Base-by-base conservation (phyloP, 2,329 filamentous ascomycete genomes). In the Cordyceps fumosorosea region DNA sequence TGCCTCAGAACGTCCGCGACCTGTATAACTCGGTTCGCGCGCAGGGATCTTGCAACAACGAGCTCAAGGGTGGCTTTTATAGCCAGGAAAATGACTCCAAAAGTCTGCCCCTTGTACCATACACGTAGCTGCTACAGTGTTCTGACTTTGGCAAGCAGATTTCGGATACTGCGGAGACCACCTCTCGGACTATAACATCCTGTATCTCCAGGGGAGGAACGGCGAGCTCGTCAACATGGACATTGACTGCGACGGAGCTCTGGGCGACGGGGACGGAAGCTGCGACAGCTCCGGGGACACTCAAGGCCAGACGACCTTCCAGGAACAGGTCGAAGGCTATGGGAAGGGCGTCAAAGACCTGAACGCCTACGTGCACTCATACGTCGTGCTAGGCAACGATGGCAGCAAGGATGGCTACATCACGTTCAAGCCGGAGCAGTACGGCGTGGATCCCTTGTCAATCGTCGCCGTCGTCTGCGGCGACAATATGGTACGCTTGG, bases 391-490 rank as follows among this genome's bases (percentile, higher is more conserved):
- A 54, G 57, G 57, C 29, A 81, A 80, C 65, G 69, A 71, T 5
- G 57, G 47, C 26, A 37, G 10, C 48, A 71, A 66, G 10, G 67
- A 67, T 10, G 34, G 34, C 34, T 37, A 37, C 34, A 37, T 37
- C 34, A 68, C 66, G 1, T 79, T 76, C 58, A 65, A 75, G 58
- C 75, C 77, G 0, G 63, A 70, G 51, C 54, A 70, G 3, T 64
- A 69, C 11, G 76, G 74, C 1, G 74, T 82, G 61, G 64, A 77
- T 67, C 78, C 78, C 1, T 67, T 82, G 62, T 77, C 76, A 62
- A 71, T 82, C 5, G 77, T 82, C 67, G 79, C 78, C 0, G 76
- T 82, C 7, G 78, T 82, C 20, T 82, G 80, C 66, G 74, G 73
- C 32, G 69, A 73, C 37, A 71, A 78, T 61, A 66, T 80, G 65